Evolutionary conservation across 148 eudicot genomes (phyloP).

Genomic region (Mesembryanthemum crystallinum): DNA sequence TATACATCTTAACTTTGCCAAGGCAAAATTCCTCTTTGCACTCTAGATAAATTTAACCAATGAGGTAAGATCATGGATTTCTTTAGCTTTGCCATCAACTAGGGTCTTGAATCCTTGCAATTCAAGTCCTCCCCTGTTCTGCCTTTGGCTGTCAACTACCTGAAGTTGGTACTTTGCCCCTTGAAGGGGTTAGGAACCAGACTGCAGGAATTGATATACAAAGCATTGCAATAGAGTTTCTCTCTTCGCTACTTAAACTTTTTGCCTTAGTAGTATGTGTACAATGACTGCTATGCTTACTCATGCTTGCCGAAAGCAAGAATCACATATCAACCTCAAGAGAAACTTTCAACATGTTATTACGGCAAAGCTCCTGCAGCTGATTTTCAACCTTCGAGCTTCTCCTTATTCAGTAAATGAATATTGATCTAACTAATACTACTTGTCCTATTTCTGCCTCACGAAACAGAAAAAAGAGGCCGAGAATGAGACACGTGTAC

Average conservation of each 20-base stretch:
- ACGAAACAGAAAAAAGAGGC: conserved; percentile 50
- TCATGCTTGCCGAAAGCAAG: neutral
- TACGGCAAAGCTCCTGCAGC: neutral
- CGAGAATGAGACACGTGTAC: conserved; percentile 32
- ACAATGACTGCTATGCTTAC: neutral
- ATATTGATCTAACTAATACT: neutral
- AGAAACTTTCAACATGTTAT: neutral
- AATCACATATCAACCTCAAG: neutral
- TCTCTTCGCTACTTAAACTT: neutral
- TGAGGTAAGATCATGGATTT: too few relatives aligned
- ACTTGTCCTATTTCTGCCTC: conserved; percentile 8
- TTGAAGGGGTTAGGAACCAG: neutral
- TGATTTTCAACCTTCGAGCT: neutral
- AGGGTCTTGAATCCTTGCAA: neutral
- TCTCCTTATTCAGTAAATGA: neutral
- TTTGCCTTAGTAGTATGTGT: neutral
- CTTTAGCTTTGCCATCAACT: neutral
- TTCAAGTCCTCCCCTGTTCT: neutral
- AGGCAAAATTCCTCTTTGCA: too few relatives aligned
- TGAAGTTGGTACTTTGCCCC: neutral
- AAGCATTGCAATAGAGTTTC: neutral
- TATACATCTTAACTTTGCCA: neutral
- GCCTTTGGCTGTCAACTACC: neutral
- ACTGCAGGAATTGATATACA: neutral
- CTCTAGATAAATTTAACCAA: too few relatives aligned